These are phyloP conservation scores for Prinsepia uniflora DNA, from an alignment of 306 rosid genomes.

Conservation along the genomic window DNA sequence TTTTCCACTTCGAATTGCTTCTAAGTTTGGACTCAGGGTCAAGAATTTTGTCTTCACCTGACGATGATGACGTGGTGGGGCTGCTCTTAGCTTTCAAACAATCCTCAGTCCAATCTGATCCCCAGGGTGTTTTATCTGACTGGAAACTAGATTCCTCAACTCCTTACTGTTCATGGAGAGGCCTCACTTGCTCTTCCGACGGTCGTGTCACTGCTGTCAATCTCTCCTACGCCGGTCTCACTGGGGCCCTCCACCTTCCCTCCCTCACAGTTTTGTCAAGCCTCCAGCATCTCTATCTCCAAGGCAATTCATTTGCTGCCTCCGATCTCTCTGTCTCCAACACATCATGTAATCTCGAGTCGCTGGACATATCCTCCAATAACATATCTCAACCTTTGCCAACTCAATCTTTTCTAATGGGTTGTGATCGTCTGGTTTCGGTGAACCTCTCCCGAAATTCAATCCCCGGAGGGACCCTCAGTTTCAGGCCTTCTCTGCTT, in stretches of 20 bases:
- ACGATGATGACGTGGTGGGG: slow-evolving; percentile 6
- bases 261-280: slow-evolving; percentile 40
- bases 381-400: slow-evolving; percentile 41
- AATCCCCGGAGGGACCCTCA: slow-evolving; percentile 28
- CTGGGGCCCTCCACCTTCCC: slow-evolving; percentile 45
- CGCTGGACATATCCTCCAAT: slow-evolving; percentile 58
- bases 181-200: slow-evolving; percentile 43
- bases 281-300: slow-evolving; percentile 35
- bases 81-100: slow-evolving; percentile 44
- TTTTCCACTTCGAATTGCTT: slow-evolving; percentile 9
- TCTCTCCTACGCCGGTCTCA: slow-evolving; percentile 46
- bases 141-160: slow-evolving; percentile 35
- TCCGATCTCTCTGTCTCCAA: slow-evolving; percentile 25
- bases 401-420: slow-evolving; percentile 7
- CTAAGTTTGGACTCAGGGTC: slow-evolving; percentile 16
- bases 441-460: slow-evolving; percentile 52
- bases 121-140: slow-evolving; percentile 37
- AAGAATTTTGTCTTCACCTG: slow-evolving; percentile 16
- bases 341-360: slow-evolving; percentile 36
- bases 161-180: slow-evolving; percentile 46
- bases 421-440: slow-evolving; percentile 30
- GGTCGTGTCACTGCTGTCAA: slow-evolving; percentile 37
- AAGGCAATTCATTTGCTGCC: slow-evolving; percentile 40
- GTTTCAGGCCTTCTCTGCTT: slow-evolving; percentile 29
- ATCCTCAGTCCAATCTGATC: slow-evolving; percentile 46